phyloP scores from a whole-genome alignment of 2,329 filamentous ascomycete species.

The Penicillium sp. region DNA sequence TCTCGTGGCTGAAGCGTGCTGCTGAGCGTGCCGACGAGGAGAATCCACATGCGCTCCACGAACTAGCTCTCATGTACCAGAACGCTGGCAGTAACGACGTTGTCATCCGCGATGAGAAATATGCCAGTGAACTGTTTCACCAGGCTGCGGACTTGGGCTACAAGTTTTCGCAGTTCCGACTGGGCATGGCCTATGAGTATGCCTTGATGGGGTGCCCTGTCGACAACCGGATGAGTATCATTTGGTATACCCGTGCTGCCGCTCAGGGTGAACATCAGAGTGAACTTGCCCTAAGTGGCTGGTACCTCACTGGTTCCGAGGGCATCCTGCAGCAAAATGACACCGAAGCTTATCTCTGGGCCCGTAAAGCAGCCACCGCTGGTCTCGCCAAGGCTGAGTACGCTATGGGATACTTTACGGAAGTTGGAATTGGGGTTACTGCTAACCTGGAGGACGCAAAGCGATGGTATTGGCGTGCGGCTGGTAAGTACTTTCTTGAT shows the following conservation, averaged over 20 bases:
- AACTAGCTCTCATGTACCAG: constrained; percentile 65
- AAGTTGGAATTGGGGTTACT: constrained; percentile 84
- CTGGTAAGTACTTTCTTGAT: constrained; percentile 61
- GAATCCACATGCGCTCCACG: constrained; percentile 92
- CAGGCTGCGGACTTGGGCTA: constrained; percentile 86
- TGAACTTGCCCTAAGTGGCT: constrained; percentile 78
- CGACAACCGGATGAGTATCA: constrained; percentile 78
- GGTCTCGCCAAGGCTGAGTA: constrained; percentile 93
- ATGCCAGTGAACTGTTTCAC: constrained; percentile 75
- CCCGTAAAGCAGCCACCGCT: constrained; percentile 81
- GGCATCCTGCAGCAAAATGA: constrained; percentile 87
- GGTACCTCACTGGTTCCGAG: constrained; percentile 90
- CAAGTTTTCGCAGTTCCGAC: constrained; percentile 87
- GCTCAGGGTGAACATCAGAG: constrained; percentile 91
- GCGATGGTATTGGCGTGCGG: constrained; percentile 96
- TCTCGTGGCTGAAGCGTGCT: constrained; percentile 88
- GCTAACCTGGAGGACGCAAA: constrained; percentile 91
- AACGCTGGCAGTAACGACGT: constrained; percentile 58
- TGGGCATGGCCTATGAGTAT: constrained; percentile 87
- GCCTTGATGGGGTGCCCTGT: constrained; percentile 76
- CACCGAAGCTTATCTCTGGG: constrained; percentile 95
- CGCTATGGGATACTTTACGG: constrained; percentile 96
- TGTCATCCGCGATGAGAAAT: constrained; percentile 74
- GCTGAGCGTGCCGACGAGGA: constrained; percentile 81
- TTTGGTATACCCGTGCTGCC: constrained; percentile 89